Conservation (phyloP, 148 eudicot genomes). For the Fallopia convolvulus region DNA sequence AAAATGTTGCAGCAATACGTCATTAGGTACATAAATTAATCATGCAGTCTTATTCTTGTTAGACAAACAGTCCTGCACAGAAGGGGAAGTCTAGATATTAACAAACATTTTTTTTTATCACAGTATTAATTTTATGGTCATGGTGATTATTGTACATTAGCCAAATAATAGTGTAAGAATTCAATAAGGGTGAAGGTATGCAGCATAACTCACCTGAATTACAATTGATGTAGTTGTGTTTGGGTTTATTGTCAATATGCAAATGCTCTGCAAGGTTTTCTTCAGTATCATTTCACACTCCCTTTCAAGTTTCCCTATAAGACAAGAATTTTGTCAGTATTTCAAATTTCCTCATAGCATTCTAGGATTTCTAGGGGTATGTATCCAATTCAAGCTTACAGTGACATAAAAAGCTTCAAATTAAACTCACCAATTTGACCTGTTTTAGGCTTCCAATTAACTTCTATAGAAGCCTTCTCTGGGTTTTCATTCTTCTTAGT, state of each 20-base stretch:
- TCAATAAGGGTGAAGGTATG: not conserved
- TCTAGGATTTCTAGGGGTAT: not conserved
- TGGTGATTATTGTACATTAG: not conserved
- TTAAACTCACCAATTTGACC: constrained; percentile 65
- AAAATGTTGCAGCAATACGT: not conserved
- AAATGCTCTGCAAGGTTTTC: constrained; percentile 83
- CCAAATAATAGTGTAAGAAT: not conserved
- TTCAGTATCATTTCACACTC: constrained; percentile 86
- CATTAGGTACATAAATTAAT: not conserved
- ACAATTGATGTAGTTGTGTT: constrained; percentile 82
- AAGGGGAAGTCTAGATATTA: not conserved
- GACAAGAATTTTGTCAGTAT: not conserved
- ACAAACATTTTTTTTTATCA: not conserved
- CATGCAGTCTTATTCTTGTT: not conserved
- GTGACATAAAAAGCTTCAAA: not conserved
- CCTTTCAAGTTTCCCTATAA: constrained; percentile 68
- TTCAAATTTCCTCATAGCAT: no score
- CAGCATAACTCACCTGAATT: constrained; percentile 45
- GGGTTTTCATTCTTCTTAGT: constrained; percentile 93
- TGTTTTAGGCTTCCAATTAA: constrained; percentile 88
- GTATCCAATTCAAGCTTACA: not conserved
- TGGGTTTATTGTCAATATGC: constrained; percentile 67
- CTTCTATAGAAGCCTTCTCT: constrained; percentile 85
- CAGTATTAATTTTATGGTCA: not conserved
- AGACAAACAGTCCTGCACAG: not conserved